Evolutionary conservation across 176 grass and related monocot genomes (phyloP).

Genomic region (Avena atlantica): DNA sequence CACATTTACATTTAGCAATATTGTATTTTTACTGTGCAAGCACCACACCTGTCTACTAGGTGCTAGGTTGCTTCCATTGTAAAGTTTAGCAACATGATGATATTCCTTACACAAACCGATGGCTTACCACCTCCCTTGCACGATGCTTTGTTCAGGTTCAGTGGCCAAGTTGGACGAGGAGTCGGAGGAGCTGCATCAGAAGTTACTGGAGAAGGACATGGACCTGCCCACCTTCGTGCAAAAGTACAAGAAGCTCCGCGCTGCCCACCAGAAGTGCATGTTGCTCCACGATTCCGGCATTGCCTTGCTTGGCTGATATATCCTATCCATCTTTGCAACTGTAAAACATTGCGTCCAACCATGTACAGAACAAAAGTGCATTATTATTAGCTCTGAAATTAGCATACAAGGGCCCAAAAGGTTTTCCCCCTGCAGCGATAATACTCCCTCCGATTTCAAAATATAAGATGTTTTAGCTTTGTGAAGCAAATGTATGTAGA

Average conservation of each 20-base stretch:
- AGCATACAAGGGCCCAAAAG: too few species aligned
- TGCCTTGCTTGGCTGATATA: constrained; percentile 61
- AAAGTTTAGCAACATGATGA: not conserved
- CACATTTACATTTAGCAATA: too few species aligned
- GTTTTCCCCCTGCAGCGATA: too few species aligned
- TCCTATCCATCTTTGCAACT: not conserved
- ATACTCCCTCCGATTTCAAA: too few species aligned
- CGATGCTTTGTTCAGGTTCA: constrained; percentile 49
- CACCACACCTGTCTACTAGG: not conserved
- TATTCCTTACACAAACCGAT: not conserved
- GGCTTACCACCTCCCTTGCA: too few species aligned
- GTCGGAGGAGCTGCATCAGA: constrained; percentile 69
- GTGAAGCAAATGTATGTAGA: too few species aligned
- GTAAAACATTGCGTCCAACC: too few species aligned
- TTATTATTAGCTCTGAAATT: too few species aligned
- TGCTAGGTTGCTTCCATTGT: not conserved
- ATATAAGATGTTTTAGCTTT: too few species aligned
- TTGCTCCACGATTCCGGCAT: constrained; percentile 82
- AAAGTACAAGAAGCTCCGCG: constrained; percentile 90
- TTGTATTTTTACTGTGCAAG: not conserved
- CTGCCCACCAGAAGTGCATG: constrained; percentile 67
- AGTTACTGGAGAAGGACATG: constrained; percentile 80
- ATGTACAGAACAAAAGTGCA: too few species aligned
- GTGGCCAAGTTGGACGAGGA: constrained; percentile 79
- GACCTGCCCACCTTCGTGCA: constrained; percentile 77